Evolutionary conservation across 306 rosid species (phyloP), one percentile per base, ranked within the genome.

Genomic region (Quercus bicolor): DNA sequence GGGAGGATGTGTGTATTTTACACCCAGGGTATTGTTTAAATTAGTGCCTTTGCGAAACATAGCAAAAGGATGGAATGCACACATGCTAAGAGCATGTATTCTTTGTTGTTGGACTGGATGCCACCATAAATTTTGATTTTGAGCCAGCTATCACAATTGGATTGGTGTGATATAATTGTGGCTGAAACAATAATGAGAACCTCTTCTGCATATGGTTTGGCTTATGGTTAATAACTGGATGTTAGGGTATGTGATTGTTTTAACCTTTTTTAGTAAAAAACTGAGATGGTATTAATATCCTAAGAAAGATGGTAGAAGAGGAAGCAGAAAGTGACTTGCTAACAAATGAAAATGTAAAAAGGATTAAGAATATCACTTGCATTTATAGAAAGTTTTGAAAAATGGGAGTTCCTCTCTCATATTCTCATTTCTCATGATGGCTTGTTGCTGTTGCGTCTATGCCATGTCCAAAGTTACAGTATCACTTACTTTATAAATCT

Each of bases 351-450:
- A 34, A 66, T 14, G 37, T 66, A 19, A 34, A 66, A 8, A 33
- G 23, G 65, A n/a, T 19, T 66, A 66, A 8, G 24, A 8, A 31
- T 18, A 26, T 61, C n/a, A 26, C 28, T 59, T 59, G 5, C 23
- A 23, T 59, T 59, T 21, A 59, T 14, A 1, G 24, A 59, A 59
- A 3, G 28, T 28, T 31, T 62, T 14, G 40, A 62, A 59, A 28
- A 62, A 13, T 62, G 15, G 69, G 40, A 62, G 69, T 48, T 48
- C 20, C 15, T 13, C 31, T 23, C 33, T 59, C 20, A 14, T 15
- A 5, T 14, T 28, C 69, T 76, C 34, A 51, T 31, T 71, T 79
- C 52, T 61, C 56, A 66, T 70, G 77, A 60, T 70, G 51, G 51
- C 24, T 16, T 33, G 72, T 16, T 23, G 20, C 37, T 66, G 48